phyloP scores from a whole-genome alignment of 345 rosid genomes.

The Pugionium dolabratum region DNA sequence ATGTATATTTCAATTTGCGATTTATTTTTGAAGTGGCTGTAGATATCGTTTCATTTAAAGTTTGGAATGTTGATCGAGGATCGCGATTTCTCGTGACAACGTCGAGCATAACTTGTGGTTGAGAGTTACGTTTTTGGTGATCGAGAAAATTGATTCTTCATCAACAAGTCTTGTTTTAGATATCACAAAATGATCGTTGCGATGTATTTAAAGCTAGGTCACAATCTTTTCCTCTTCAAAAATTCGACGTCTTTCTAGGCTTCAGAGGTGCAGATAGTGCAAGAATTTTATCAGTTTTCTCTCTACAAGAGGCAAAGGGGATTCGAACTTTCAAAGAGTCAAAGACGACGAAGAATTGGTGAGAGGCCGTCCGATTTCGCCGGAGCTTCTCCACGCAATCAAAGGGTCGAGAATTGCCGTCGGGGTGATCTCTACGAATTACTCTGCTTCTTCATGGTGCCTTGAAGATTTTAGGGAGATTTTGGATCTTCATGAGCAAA shows the following conservation, averaged over 20 bases:
- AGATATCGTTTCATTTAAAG: too few relatives aligned
- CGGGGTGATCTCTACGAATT: conserved; percentile 31
- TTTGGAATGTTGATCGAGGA: too few relatives aligned
- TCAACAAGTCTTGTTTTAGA: too few relatives aligned
- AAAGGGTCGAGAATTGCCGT: conserved; percentile 27
- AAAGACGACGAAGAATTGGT: conserved; percentile 24
- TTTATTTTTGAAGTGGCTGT: too few relatives aligned
- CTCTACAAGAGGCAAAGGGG: conserved; percentile 7
- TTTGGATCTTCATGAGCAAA: background rate
- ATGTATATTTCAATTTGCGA: too few relatives aligned
- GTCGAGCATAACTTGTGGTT: too few relatives aligned
- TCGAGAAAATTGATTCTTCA: too few relatives aligned
- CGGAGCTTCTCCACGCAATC: conserved; percentile 29
- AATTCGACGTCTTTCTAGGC: conserved; percentile 32
- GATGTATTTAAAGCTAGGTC: too few relatives aligned
- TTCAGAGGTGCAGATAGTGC: conserved; percentile 38
- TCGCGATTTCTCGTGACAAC: too few relatives aligned
- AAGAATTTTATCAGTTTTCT: conserved; percentile 33
- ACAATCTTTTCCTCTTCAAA: conserved; percentile 5
- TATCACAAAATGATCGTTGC: too few relatives aligned
- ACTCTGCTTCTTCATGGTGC: conserved; percentile 26
- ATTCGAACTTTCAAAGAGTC: conserved; percentile 34
- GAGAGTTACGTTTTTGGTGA: too few relatives aligned
- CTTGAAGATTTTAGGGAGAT: conserved; percentile 32
- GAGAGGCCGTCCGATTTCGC: conserved; percentile 29